Conservation (phyloP, 1,284 basidiomycete genomes). For the Fomitopsis schrenkii region DNA sequence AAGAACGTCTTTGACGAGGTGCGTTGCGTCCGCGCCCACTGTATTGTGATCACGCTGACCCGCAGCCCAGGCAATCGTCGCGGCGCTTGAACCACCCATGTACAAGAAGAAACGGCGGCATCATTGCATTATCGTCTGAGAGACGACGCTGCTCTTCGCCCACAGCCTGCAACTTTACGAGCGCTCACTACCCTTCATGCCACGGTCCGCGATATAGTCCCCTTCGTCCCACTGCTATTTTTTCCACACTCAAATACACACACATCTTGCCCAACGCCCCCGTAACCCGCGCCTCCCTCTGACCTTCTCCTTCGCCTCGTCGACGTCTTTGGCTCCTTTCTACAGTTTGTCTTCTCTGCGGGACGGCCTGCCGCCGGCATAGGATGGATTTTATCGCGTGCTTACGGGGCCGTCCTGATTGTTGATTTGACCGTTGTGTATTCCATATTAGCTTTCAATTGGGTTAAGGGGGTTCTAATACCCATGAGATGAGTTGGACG, state of each 20-base stretch:
- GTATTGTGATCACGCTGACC: constrained; percentile 1
- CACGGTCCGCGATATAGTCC: constrained; percentile 27
- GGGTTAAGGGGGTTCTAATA: constrained; percentile 27
- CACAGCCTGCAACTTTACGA: constrained; percentile 14
- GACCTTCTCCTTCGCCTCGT: constrained; percentile 7
- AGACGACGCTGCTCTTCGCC: constrained; percentile 7
- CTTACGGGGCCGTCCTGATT: constrained; percentile 9
- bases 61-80: constrained; percentile 84
- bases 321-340: constrained; percentile 1
- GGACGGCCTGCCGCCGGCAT: constrained; percentile 2
- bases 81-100: constrained; percentile 95
- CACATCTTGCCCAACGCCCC: constrained; percentile 16
- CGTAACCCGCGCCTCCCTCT: constrained; percentile 7
- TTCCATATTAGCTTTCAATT: constrained; percentile 25
- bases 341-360: background rate
- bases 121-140: constrained; percentile 81
- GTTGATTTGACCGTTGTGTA: constrained; percentile 22
- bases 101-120: constrained; percentile 69
- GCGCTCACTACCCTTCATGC: constrained; percentile 14
- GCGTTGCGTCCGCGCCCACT: constrained; percentile 27
- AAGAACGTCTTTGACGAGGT: constrained; percentile 99
- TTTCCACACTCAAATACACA: constrained; percentile 22
- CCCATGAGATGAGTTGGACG: constrained; percentile 23
- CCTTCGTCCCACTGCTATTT: constrained; percentile 22
- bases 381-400: constrained; percentile 3